These are phyloP conservation scores for Dentipellis fragilis DNA, from an alignment of 768 basidiomycete genomes.

Conservation along the genomic window DNA sequence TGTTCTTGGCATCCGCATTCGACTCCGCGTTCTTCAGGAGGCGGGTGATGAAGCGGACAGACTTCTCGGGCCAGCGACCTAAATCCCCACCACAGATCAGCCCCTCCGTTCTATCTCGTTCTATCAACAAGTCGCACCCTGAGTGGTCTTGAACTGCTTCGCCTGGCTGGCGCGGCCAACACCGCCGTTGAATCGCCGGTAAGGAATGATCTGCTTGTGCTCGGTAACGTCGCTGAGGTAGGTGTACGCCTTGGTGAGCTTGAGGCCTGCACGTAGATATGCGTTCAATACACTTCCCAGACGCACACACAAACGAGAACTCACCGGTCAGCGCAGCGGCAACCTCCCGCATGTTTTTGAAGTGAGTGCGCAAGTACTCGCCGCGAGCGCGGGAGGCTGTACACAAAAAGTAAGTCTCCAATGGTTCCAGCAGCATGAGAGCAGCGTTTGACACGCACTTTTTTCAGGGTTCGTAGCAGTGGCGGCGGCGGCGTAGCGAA, in stretches of 20 bases:
- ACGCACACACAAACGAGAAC: constrained; percentile 14
- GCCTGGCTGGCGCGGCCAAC: constrained; percentile 92
- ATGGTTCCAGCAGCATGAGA: constrained; percentile 8
- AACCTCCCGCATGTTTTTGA: constrained; percentile 99
- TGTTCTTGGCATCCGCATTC: constrained; percentile 95
- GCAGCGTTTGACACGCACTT: constrained; percentile 41
- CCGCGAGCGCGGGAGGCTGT: constrained; percentile 86
- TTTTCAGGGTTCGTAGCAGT: constrained; percentile 91
- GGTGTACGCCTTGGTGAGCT: constrained; percentile 87
- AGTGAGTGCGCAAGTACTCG: constrained; percentile 97
- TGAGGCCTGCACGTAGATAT: constrained; percentile 52
- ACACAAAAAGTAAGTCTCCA: constrained; percentile 7
- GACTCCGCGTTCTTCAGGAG: constrained; percentile 98
- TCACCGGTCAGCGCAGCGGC: constrained; percentile 86
- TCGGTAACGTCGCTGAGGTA: constrained; percentile 93
- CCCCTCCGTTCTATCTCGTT: not conserved
- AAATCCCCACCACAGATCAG: not conserved
- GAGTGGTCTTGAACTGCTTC: constrained; percentile 93
- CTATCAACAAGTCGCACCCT: constrained; percentile 49
- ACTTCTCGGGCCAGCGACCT: constrained; percentile 99
- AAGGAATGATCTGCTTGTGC: constrained; percentile 95
- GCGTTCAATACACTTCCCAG: constrained; percentile 5
- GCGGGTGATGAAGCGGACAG: constrained; percentile 87
- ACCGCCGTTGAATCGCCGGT: constrained; percentile 91
- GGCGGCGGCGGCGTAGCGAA: constrained; percentile 89